A percentile compares a stretch with the other conserved stretches of the same genome.
These are phyloP conservation scores for Colletotrichum coccodes DNA, from an alignment of 2,329 filamentous ascomycete species.

Conservation along the genomic window DNA sequence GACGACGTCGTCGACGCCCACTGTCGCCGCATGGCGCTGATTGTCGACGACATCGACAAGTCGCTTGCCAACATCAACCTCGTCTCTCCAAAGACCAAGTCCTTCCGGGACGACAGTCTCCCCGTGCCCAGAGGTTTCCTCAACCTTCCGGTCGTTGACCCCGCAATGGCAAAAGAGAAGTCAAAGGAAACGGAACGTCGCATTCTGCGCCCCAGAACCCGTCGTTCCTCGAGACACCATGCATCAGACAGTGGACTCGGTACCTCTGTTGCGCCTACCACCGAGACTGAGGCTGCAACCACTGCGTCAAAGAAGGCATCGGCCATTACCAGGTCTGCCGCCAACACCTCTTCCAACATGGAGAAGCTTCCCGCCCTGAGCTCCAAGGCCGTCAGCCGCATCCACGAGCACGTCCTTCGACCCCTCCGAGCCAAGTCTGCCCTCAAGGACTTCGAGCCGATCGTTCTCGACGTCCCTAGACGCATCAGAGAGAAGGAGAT, in stretches of 20 bases:
- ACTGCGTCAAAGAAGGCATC: constrained; percentile 57
- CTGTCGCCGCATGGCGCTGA: constrained; percentile 74
- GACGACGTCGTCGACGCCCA: constrained; percentile 79
- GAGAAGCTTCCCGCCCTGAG: constrained; percentile 71
- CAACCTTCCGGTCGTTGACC: constrained; percentile 63
- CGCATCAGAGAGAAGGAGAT: constrained; percentile 88
- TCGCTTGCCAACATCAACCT: constrained; percentile 61
- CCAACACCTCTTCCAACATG: constrained; percentile 52
- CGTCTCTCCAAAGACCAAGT: constrained; percentile 48
- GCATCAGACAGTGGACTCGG: constrained; percentile 90
- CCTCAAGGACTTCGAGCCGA: constrained; percentile 82
- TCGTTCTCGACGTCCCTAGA: constrained; percentile 81
- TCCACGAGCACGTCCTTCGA: constrained; percentile 80
- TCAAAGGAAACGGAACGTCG: constrained; percentile 55
- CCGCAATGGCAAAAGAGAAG: constrained; percentile 54
- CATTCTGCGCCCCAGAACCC: constrained; percentile 63
- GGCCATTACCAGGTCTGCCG: constrained; percentile 71
- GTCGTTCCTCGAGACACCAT: constrained; percentile 71
- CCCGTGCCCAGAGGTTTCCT: constrained; percentile 71
- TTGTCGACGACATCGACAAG: constrained; percentile 73
- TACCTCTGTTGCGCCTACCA: constrained; percentile 77
- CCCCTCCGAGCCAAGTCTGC: constrained; percentile 80
- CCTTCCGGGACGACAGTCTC: constrained; percentile 65
- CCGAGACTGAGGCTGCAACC: constrained; percentile 56
- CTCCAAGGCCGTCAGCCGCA: constrained; percentile 77